Conservation (phyloP, 495 filamentous ascomycete species). For the Xylona heveae region DNA sequence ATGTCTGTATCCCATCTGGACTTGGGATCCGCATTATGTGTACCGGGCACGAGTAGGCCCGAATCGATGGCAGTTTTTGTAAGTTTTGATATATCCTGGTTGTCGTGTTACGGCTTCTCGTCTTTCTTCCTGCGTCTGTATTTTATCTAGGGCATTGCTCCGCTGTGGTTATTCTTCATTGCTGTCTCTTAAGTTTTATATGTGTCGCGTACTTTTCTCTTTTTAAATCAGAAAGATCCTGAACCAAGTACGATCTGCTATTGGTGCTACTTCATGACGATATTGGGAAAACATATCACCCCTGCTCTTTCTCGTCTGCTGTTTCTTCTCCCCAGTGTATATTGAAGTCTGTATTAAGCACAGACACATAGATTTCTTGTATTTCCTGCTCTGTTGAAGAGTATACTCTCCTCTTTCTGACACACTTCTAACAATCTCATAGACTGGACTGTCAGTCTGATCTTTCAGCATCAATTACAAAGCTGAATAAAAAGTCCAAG, state of each 20-base stretch:
- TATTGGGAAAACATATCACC: too few relatives aligned
- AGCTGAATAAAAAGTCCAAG: slow-evolving; percentile 39
- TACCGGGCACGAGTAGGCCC: slow-evolving; percentile 40
- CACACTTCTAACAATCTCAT: slow-evolving; percentile 5
- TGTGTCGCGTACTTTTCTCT: background rate
- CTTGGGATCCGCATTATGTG: slow-evolving; percentile 56
- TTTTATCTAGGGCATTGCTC: too few relatives aligned
- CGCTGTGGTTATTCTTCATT: too few relatives aligned
- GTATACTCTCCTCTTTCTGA: background rate
- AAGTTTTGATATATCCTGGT: slow-evolving; percentile 3
- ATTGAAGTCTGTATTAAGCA: too few relatives aligned
- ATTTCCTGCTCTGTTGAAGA: background rate
- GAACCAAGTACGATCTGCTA: too few relatives aligned
- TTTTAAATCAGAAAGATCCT: too few relatives aligned
- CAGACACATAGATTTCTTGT: too few relatives aligned
- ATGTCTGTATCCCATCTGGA: slow-evolving; percentile 42
- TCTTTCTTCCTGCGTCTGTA: background rate
- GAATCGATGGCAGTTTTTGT: slow-evolving; percentile 47
- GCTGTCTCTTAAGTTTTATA: too few relatives aligned
- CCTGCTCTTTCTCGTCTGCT: background rate
- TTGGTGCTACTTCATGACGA: too few relatives aligned
- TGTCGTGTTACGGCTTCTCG: background rate
- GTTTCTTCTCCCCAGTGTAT: background rate
- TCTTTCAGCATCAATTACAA: slow-evolving; percentile 35
- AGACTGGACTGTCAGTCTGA: slow-evolving; percentile 43